These are phyloP conservation scores for Diaporthe humulicola DNA, from an alignment of 2,329 filamentous ascomycete genomes.

Conservation along the genomic window DNA sequence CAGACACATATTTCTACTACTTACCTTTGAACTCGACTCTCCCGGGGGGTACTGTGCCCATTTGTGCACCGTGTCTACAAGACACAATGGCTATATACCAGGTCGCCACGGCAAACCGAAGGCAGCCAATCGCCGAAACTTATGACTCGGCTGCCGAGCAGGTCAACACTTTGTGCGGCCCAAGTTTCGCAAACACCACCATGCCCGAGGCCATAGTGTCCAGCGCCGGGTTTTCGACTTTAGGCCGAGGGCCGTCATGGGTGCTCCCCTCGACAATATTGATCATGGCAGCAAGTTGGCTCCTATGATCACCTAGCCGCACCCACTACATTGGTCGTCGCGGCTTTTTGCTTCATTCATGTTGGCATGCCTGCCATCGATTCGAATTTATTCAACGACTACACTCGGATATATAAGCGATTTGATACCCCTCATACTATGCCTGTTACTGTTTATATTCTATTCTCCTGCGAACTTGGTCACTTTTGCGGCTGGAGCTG, in stretches of 20 bases:
- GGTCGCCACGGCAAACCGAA: conserved; percentile 73
- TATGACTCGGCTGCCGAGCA: conserved; percentile 80
- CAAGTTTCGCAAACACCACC: conserved; percentile 69
- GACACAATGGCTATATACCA: conserved; percentile 88
- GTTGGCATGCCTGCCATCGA: background rate
- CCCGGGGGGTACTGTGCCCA: conserved; percentile 75
- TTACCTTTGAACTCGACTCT: conserved; percentile 82
- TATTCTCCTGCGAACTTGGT: background rate
- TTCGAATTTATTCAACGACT: conserved; percentile 24
- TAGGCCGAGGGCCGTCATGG: conserved; percentile 1
- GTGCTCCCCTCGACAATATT: background rate
- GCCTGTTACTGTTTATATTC: conserved; percentile 17
- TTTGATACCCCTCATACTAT: conserved; percentile 35
- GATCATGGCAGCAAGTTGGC: conserved; percentile 28
- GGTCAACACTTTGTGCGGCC: conserved; percentile 76
- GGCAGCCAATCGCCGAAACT: conserved; percentile 74
- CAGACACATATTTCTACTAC: conserved; percentile 87
- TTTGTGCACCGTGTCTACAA: conserved; percentile 81
- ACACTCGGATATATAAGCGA: conserved; percentile 27
- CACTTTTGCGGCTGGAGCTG: background rate
- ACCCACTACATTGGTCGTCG: no score
- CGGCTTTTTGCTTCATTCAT: background rate
- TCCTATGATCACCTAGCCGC: conserved; percentile 1
- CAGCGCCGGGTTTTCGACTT: conserved; percentile 37
- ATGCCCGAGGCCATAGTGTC: conserved; percentile 55